phyloP scores from a whole-genome alignment of 768 basidiomycete species.

The Filobasidium floriforme region DNA sequence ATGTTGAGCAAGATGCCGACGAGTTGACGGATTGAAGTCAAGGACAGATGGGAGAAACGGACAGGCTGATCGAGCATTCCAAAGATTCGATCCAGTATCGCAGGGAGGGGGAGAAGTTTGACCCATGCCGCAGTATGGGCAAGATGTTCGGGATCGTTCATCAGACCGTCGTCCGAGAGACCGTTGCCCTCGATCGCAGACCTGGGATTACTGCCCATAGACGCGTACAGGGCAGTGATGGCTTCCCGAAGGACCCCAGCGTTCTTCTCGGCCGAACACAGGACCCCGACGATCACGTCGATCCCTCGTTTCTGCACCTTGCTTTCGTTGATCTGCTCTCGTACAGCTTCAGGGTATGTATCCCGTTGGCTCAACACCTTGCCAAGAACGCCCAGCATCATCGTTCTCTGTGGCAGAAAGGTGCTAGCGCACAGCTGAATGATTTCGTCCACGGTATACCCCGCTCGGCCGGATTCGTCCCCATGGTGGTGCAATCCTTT shows the following conservation, averaged over 20 bases:
- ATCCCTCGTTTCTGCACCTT: constrained; percentile 25
- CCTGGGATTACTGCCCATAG: not conserved
- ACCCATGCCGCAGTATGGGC: not conserved
- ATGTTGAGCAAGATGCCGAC: constrained; percentile 29
- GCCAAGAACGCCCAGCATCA: constrained; percentile 66
- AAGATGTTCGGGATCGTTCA: not conserved
- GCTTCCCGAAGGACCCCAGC: constrained; percentile 32
- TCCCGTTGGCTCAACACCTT: constrained; percentile 9
- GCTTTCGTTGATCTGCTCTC: constrained; percentile 12
- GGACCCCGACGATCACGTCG: constrained; percentile 27
- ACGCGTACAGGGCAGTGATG: constrained; percentile 33
- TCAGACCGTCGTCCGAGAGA: not conserved
- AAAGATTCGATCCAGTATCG: constrained; percentile 30
- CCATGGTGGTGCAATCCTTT: constrained; percentile 88
- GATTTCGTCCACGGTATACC: constrained; percentile 81
- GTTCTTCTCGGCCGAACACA: constrained; percentile 23
- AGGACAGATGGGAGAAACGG: constrained; percentile 26
- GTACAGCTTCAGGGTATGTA: constrained; percentile 5
- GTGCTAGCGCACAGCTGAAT: constrained; percentile 71
- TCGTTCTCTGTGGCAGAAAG: constrained; percentile 71
- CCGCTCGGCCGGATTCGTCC: constrained; percentile 62
- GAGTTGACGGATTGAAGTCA: constrained; percentile 30
- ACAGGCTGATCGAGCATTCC: constrained; percentile 18
- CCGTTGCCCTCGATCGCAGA: not conserved
- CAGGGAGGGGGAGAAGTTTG: constrained; percentile 23